A percentile compares a stretch with the other conserved stretches of the same genome.
Evolutionary conservation across 257 asterid genomes (phyloP).

Genomic region (Nemophila menziesii): DNA sequence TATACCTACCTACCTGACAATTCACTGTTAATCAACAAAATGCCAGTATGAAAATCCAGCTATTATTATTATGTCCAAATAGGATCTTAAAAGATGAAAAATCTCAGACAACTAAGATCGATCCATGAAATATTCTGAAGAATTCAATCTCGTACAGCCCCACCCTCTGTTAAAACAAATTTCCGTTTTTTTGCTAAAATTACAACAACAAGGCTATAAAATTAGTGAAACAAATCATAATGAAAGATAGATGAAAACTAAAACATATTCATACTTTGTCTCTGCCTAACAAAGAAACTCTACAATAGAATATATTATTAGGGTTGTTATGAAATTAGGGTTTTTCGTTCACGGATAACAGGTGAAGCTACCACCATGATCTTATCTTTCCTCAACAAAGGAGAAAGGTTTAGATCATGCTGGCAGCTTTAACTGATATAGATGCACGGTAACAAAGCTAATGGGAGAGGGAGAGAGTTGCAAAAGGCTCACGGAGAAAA

Average conservation of each 20-base stretch:
- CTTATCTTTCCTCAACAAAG: constrained; percentile 18
- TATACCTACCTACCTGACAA: no score
- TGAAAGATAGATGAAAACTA: no score
- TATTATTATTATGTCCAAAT: no score
- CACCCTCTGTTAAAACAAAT: no score
- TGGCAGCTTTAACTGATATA: constrained; percentile 24
- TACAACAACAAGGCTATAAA: neutral
- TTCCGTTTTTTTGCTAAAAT: no score
- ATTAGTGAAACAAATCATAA: neutral
- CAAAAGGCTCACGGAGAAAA: constrained; percentile 10
- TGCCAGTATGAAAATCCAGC: no score
- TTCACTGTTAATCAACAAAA: no score
- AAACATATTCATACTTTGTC: neutral
- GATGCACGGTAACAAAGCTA: constrained; percentile 16
- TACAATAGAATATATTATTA: neutral
- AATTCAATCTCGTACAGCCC: no score
- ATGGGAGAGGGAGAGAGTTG: constrained; percentile 8
- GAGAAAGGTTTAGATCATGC: constrained; percentile 24
- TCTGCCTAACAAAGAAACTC: neutral
- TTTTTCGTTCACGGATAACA: constrained; percentile 27
- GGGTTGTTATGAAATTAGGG: constrained; percentile 13
- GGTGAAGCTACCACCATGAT: constrained; percentile 61
- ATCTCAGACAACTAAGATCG: no score
- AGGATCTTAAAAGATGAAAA: no score
- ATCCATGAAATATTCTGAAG: no score